Evolutionary conservation across 352 stramenopile species (phyloP).

Genomic region (Phytophthora capsici): DNA sequence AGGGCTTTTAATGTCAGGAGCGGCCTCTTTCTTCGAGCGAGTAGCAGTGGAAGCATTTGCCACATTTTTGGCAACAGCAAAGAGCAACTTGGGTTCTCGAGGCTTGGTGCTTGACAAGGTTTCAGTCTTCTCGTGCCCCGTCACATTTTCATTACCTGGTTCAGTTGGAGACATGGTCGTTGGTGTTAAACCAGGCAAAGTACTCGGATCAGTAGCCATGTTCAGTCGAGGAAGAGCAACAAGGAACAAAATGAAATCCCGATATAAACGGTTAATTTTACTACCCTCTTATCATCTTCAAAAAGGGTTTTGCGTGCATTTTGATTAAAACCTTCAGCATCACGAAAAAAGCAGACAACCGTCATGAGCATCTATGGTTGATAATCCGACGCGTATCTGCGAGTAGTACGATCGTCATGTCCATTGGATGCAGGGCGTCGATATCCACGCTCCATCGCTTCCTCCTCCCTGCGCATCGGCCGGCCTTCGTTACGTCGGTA

Average conservation of each 20-base stretch:
- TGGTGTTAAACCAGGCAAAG: constrained; percentile 33
- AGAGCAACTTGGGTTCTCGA: constrained; percentile 35
- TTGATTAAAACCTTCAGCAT: constrained; percentile 14
- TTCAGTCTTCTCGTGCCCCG: constrained; percentile 21
- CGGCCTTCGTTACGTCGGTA: constrained; percentile 25
- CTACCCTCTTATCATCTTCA: constrained; percentile 8
- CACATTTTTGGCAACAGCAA: constrained; percentile 38
- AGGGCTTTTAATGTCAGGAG: constrained; percentile 8
- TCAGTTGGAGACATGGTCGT: constrained; percentile 22
- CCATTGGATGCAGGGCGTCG: constrained; percentile 43
- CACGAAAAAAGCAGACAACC: constrained; percentile 3
- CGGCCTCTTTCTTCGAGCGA: constrained; percentile 23
- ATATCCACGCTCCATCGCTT: constrained; percentile 46
- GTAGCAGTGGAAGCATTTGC: constrained; percentile 27
- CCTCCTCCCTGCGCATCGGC: constrained; percentile 33
- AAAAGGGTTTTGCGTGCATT: constrained; percentile 1
- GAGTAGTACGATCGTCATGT: constrained; percentile 64
- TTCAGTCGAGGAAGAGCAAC: not conserved
- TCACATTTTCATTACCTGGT: constrained; percentile 21
- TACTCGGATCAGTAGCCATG: constrained; percentile 18
- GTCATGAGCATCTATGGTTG: constrained; percentile 34
- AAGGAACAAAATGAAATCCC: constrained; percentile 8
- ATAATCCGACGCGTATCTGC: constrained; percentile 58
- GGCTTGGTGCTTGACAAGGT: constrained; percentile 7
- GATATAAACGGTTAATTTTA: constrained; percentile 35